Evolutionary conservation across 2,329 filamentous ascomycete genomes (phyloP), one percentile per base, ranked within the genome.

Genomic region (Neophaeococcomyces aloes): DNA sequence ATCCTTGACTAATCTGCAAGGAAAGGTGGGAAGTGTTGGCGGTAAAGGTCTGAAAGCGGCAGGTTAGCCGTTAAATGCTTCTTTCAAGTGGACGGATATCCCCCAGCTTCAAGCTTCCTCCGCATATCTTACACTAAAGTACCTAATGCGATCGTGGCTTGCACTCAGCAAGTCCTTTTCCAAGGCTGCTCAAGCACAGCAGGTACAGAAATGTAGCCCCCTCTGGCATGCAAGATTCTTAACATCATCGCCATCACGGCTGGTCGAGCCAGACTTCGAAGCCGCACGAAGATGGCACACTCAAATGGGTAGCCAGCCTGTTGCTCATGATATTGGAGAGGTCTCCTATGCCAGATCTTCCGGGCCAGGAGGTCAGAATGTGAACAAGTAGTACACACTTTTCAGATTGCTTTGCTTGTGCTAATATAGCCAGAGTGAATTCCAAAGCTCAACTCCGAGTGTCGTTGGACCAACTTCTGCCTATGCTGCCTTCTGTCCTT

Each of bases 311-410:
- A 67, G 72, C 11, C 69, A 71, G 11, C 72, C 80, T 44, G 74
- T 77, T 19, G 68, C 66, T 44, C 65, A 65, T 50, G 30, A 42
- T 7, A 66, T 80, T 45, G 70, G 74, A 54, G 69, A 78, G 48
- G 57, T 81, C 51, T 75, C 69, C 38, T 81, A 78, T 59, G 79
- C 75, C 57, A 68, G 77, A 46, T 79, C 77, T 2, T 78, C 76
- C 41, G 78, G 78, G 3, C 78, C 78, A 14, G 78, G 78, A 39
- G 78, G 78, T 8, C 78, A 81, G 59, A 81, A 81, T 63, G 78
- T 81, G 45, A 81, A 81, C 62, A 81, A 81, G 78, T 81, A 61
- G 51, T 67, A 57, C 42, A 39, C 45, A 45, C 49, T 44, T 27
- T 38, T 6, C 4, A 30, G 29, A 14, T 23, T 30, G 13, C 29